These are phyloP conservation scores for Fusarium paranaense DNA, from an alignment of 2,329 filamentous ascomycete species.

Conservation along the genomic window DNA sequence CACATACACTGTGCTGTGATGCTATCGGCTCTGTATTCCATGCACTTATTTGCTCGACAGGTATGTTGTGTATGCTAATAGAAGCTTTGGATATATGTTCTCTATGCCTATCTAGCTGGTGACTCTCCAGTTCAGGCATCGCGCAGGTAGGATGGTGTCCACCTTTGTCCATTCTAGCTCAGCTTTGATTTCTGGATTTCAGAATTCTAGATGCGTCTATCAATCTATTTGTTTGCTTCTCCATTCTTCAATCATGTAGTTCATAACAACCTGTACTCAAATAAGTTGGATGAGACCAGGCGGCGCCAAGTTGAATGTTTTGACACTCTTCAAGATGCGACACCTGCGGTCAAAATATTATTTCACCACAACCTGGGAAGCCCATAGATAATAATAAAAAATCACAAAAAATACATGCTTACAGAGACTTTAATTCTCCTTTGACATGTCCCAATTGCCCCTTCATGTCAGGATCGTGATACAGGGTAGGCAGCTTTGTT, in stretches of 20 bases:
- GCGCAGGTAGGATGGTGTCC: background rate
- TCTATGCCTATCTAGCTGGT: background rate
- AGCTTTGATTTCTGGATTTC: background rate
- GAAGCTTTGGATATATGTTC: background rate
- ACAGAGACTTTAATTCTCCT: background rate
- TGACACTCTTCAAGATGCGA: background rate
- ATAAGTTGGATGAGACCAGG: too few species aligned
- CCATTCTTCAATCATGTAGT: background rate
- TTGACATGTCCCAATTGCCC: background rate
- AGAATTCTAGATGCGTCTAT: background rate
- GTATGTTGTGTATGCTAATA: background rate
- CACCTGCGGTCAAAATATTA: background rate
- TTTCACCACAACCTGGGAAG: fast-evolving
- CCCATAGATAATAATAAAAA: background rate
- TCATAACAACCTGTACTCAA: too few species aligned
- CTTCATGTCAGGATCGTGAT: background rate
- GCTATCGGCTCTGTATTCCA: background rate
- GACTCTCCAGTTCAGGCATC: background rate
- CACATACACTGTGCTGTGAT: too few species aligned
- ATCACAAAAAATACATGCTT: background rate
- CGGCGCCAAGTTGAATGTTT: background rate
- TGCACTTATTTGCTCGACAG: background rate
- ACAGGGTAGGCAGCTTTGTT: slow-evolving; percentile 25
- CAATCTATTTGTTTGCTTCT: background rate
- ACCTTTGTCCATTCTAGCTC: background rate